Percentiles rank a stretch among this genome's conserved stretches.
Evolutionary conservation across 1,139 yeast species (phyloP).

Genomic region (Hanseniaspora uvarum): DNA sequence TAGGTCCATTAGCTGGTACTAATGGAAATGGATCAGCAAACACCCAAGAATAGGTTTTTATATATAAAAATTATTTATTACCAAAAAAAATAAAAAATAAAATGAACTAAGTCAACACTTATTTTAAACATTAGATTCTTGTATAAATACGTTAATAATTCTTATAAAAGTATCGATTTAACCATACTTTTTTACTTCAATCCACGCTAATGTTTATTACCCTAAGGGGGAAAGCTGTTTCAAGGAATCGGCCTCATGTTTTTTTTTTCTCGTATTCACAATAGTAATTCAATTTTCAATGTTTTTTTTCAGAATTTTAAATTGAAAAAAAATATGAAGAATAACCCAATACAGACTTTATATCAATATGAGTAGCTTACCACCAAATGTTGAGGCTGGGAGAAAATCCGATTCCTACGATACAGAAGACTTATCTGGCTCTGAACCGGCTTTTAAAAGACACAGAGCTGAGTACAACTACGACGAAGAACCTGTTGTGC

Average conservation of each 20-base stretch:
- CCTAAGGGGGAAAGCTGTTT: not conserved
- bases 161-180: too few species aligned
- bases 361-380: not conserved
- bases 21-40: not conserved
- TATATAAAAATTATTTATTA: not conserved
- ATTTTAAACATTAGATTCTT: too few species aligned
- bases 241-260: too few species aligned
- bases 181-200: too few species aligned
- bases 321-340: not conserved
- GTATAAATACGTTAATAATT: too few species aligned
- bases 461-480: conserved; percentile 1
- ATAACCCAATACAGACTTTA: not conserved
- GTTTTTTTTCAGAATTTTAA: not conserved
- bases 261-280: not conserved
- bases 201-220: too few species aligned
- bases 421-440: not conserved
- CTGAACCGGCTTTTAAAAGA: conserved; percentile 11
- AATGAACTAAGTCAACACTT: too few species aligned
- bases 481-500: conserved; percentile 1
- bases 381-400: not conserved
- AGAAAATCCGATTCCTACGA: conserved; percentile 1
- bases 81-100: too few species aligned
- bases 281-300: too few species aligned
- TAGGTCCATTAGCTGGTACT: conserved; percentile 57
- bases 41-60: not conserved